Conservation (phyloP, 2,329 filamentous ascomycete genomes). For the Colletotrichum destructivum region DNA sequence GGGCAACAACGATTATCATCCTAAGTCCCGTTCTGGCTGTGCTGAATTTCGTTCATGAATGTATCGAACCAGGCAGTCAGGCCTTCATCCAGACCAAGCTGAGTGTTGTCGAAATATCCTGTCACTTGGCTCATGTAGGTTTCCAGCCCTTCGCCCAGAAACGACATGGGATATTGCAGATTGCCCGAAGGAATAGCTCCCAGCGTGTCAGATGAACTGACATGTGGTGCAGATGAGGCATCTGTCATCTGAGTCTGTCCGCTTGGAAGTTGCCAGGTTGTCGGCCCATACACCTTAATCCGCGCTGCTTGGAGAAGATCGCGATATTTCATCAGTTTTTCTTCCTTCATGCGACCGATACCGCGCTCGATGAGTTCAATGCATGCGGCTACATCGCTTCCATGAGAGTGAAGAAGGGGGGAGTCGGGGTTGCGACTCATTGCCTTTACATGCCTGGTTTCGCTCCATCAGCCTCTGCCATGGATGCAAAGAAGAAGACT, state of each 20-base stretch:
- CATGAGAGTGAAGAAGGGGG: constrained; percentile 24
- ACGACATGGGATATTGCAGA: constrained; percentile 19
- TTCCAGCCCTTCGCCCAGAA: constrained; percentile 38
- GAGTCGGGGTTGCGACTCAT: constrained; percentile 13
- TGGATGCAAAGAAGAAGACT: not conserved
- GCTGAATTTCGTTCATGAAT: constrained; percentile 40
- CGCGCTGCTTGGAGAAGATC: constrained; percentile 41
- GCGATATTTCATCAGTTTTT: constrained; percentile 27
- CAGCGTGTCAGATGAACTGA: not conserved
- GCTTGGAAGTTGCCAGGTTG: not conserved
- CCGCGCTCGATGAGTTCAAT: constrained; percentile 39
- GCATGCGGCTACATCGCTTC: constrained; percentile 38
- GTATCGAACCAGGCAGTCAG: constrained; percentile 41
- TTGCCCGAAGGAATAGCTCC: constrained; percentile 14
- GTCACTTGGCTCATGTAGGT: constrained; percentile 42
- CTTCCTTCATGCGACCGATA: constrained; percentile 16
- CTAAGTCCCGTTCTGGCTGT: not conserved
- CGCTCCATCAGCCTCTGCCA: not conserved
- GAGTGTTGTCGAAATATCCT: constrained; percentile 38
- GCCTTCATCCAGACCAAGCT: constrained; percentile 41
- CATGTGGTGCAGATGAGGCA: constrained; percentile 3
- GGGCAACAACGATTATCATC: not conserved
- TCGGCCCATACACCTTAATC: constrained; percentile 40
- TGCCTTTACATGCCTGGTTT: constrained; percentile 26
- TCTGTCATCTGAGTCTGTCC: constrained; percentile 7